Percentiles rank a stretch among this genome's conserved stretches.
These are phyloP conservation scores for Sarcomyxa edulis DNA, from an alignment of 768 basidiomycete genomes.

Conservation along the genomic window DNA sequence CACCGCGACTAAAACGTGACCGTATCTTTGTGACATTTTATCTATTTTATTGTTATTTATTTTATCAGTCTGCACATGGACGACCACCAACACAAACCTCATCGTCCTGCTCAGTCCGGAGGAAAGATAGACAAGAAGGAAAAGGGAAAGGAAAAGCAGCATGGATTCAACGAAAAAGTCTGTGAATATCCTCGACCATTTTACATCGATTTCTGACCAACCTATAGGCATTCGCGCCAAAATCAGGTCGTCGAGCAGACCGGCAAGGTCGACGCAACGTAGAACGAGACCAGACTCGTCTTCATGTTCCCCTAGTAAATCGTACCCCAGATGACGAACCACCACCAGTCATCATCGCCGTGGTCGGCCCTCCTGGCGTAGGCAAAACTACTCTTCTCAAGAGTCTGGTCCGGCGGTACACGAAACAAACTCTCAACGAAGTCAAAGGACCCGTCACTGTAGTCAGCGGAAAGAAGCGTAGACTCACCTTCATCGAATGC, in stretches of 20 bases:
- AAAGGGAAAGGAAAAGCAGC: slow-evolving; percentile 63
- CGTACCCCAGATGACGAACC: slow-evolving; percentile 89
- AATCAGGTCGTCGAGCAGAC: slow-evolving; percentile 86
- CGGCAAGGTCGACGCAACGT: slow-evolving; percentile 85
- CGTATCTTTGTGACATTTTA: too few relatives aligned
- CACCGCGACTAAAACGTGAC: too few relatives aligned
- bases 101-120: slow-evolving; percentile 69
- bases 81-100: slow-evolving; percentile 76
- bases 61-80: too few relatives aligned
- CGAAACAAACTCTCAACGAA: slow-evolving; percentile 89
- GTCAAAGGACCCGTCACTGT: slow-evolving; percentile 93
- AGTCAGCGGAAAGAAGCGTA: slow-evolving; percentile 85
- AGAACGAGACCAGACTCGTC: slow-evolving; percentile 88
- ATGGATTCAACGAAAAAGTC: slow-evolving; percentile 88
- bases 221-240: slow-evolving; percentile 83
- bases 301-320: slow-evolving; percentile 95
- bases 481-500: slow-evolving; percentile 96
- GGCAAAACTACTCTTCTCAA: slow-evolving; percentile 95
- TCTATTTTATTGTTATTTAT: slow-evolving; percentile 1
- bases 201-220: slow-evolving; percentile 2
- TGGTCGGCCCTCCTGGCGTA: slow-evolving; percentile 95
- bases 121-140: slow-evolving; percentile 74
- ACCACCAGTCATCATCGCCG: slow-evolving; percentile 89
- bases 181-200: not conserved
- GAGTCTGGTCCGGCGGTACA: slow-evolving; percentile 85